These are phyloP conservation scores for Vigna mungo DNA, from an alignment of 306 rosid species.

Conservation along the genomic window DNA sequence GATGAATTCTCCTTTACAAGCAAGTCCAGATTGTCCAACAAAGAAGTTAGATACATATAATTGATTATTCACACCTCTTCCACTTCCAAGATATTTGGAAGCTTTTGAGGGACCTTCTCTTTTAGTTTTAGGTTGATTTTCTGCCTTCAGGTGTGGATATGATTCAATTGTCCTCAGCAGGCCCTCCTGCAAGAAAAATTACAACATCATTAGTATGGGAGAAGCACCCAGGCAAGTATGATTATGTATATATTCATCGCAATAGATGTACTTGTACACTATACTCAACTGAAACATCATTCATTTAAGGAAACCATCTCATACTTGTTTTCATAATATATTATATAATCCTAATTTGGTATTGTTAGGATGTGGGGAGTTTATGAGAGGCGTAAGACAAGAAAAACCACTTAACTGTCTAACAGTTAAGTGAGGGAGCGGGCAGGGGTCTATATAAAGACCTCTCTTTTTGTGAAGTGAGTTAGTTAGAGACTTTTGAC, in stretches of 20 bases:
- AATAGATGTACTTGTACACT: slow-evolving; percentile 29
- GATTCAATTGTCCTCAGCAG: slow-evolving; percentile 80
- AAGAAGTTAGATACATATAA: slow-evolving; percentile 12
- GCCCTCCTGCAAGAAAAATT: slow-evolving; percentile 76
- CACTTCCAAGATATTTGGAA: slow-evolving; percentile 79
- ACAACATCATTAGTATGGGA: slow-evolving; percentile 25
- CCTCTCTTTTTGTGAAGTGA: no score
- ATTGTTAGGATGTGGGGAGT: no score
- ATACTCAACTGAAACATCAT: background rate
- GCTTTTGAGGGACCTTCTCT: slow-evolving; percentile 91
- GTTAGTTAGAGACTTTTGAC: no score
- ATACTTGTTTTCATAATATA: slow-evolving; percentile 27
- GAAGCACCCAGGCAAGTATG: slow-evolving; percentile 20
- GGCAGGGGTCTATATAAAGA: no score
- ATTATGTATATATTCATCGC: slow-evolving; percentile 23
- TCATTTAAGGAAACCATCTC: slow-evolving; percentile 36
- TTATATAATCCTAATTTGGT: slow-evolving; percentile 15
- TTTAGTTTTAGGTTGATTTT: slow-evolving; percentile 55
- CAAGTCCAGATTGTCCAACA: slow-evolving; percentile 7
- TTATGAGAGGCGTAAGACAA: no score
- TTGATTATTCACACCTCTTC: slow-evolving; percentile 65
- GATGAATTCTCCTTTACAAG: slow-evolving; percentile 25
- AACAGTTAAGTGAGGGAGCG: no score
- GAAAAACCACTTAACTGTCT: no score
- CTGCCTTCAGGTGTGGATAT: slow-evolving; percentile 81